Percentiles rank a stretch among this genome's conserved stretches.
Evolutionary conservation across 2,329 filamentous ascomycete genomes (phyloP).

Genomic region (Samsoniella hepiali): DNA sequence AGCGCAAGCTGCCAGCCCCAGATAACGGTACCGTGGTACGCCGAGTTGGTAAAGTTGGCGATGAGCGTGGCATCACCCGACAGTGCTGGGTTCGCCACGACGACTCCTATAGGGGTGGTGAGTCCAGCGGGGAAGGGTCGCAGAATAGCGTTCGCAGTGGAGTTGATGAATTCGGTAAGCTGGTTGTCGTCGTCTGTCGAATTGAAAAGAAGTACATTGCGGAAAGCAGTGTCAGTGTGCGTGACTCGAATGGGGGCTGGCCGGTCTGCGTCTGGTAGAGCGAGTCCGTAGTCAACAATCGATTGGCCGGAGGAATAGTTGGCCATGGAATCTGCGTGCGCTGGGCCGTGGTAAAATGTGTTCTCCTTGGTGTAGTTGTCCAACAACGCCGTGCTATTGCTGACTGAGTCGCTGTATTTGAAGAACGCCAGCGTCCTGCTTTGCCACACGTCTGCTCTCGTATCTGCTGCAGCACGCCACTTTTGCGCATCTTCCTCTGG

Average conservation of each 20-base stretch:
- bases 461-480: conserved; percentile 44
- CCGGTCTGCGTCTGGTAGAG: conserved; percentile 51
- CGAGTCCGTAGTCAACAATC: conserved; percentile 53
- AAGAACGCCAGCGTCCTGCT: conserved; percentile 59
- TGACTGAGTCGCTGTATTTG: conserved; percentile 38
- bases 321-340: conserved; percentile 39
- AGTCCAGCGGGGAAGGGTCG: conserved; percentile 58
- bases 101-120: conserved; percentile 51
- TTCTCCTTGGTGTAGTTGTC: conserved; percentile 40
- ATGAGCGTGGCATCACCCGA: conserved; percentile 45
- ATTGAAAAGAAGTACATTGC: conserved; percentile 57
- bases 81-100: conserved; percentile 61
- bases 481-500: conserved; percentile 37
- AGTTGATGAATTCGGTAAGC: conserved; percentile 53
- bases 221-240: conserved; percentile 64
- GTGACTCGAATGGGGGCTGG: conserved; percentile 52
- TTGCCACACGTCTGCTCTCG: conserved; percentile 60
- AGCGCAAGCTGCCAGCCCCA: conserved; percentile 65
- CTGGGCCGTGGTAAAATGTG: conserved; percentile 43
- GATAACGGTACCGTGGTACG: conserved; percentile 61
- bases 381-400: conserved; percentile 45
- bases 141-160: conserved; percentile 55
- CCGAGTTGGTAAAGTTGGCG: conserved; percentile 51
- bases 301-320: conserved; percentile 32
- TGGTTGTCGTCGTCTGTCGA: conserved; percentile 52